A percentile compares a stretch with the other conserved stretches of the same genome.
Evolutionary conservation across 352 stramenopile species (phyloP).

Genomic region (Phytophthora melonis): DNA sequence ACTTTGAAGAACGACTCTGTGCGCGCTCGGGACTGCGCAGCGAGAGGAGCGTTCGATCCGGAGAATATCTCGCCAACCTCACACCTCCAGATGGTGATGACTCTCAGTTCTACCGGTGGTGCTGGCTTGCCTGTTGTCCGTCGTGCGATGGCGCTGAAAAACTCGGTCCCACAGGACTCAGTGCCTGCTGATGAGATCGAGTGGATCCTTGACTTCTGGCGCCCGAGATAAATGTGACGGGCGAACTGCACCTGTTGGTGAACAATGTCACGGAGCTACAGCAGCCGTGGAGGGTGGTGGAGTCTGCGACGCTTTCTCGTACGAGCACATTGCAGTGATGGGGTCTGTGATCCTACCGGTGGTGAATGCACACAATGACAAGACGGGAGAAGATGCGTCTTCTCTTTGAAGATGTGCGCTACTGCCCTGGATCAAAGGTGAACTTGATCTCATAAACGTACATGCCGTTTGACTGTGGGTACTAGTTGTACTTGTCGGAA

Average conservation of each 20-base stretch:
- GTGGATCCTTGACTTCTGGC: conserved; percentile 3
- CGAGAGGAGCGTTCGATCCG: background rate
- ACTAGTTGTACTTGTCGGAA: background rate
- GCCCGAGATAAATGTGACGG: conserved; percentile 4
- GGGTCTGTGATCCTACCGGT: background rate
- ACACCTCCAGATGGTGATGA: background rate
- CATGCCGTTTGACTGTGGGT: conserved; percentile 6
- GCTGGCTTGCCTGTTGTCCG: background rate
- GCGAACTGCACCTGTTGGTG: conserved; percentile 1
- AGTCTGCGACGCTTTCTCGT: background rate
- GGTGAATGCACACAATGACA: background rate
- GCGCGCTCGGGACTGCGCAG: background rate
- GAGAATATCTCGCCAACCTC: background rate
- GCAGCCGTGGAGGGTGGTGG: background rate
- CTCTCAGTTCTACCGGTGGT: background rate
- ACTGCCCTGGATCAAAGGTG: background rate
- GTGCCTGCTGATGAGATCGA: conserved; percentile 2
- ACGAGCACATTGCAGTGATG: background rate
- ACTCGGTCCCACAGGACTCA: background rate
- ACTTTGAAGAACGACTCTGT: background rate
- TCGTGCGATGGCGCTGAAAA: background rate
- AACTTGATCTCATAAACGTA: conserved; percentile 7
- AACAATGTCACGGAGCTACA: conserved; percentile 1
- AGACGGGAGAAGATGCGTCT: background rate
- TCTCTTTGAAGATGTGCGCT: conserved; percentile 8